Conservation (phyloP, 805 yeast genomes). For the Yarrowia deformans region DNA sequence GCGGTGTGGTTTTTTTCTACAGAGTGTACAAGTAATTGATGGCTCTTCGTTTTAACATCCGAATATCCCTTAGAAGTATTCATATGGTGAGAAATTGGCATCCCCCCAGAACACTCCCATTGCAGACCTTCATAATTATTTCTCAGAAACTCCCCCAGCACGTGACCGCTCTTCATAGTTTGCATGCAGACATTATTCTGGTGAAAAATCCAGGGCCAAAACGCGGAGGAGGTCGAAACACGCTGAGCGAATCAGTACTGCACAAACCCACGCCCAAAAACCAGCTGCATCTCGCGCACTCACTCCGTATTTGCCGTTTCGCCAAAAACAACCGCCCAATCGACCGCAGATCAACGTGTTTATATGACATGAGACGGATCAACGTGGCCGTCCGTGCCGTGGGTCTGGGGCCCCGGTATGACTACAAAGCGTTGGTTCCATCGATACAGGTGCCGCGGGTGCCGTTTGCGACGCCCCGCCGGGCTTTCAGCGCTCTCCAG, state of each 20-base stretch:
- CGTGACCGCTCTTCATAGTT: constrained; percentile 11
- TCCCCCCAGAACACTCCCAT: too few relatives aligned
- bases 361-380: constrained; percentile 38
- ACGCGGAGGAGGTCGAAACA: constrained; percentile 16
- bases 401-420: constrained; percentile 28
- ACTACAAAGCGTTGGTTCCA: constrained; percentile 27
- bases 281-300: not conserved
- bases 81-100: too few relatives aligned
- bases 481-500: not conserved
- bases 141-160: not conserved
- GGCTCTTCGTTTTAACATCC: too few relatives aligned
- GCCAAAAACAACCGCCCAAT: not conserved
- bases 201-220: constrained; percentile 26
- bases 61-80: too few relatives aligned
- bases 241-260: not conserved
- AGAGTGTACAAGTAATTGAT: too few relatives aligned
- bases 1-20: too few relatives aligned
- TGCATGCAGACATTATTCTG: constrained; percentile 25
- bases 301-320: not conserved
- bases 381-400: constrained; percentile 28
- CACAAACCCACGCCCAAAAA: not conserved
- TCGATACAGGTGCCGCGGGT: constrained; percentile 14
- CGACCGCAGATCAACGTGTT: constrained; percentile 8
- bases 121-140: too few relatives aligned
- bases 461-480: not conserved